Percentiles rank a stretch among this genome's conserved stretches.
Evolutionary conservation across 2,329 filamentous ascomycete genomes (phyloP).

Genomic region (Neophaeococcomyces aloes): DNA sequence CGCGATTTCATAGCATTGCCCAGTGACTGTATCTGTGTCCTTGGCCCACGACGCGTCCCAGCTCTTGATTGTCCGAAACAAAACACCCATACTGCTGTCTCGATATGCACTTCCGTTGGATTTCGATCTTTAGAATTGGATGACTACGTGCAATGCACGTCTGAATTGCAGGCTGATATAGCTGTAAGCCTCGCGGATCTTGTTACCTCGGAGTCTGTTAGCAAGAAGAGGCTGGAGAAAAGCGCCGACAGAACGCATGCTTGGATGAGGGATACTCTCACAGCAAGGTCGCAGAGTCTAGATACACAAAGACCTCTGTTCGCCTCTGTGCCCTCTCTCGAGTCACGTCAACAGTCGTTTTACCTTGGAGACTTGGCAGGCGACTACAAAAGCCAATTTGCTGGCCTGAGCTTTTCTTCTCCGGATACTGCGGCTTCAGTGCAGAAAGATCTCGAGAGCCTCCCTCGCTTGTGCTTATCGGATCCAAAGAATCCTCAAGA

Average conservation of each 20-base stretch:
- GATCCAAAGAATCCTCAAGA: slow-evolving; percentile 61
- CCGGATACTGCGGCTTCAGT: slow-evolving; percentile 58
- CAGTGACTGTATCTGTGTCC: slow-evolving; percentile 53
- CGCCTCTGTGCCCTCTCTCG: slow-evolving; percentile 61
- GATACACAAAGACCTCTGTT: slow-evolving; percentile 43
- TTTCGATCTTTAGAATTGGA: slow-evolving; percentile 60
- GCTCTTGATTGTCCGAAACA: slow-evolving; percentile 58
- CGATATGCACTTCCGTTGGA: slow-evolving; percentile 76
- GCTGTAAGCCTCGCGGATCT: slow-evolving; percentile 67
- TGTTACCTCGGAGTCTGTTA: slow-evolving; percentile 49
- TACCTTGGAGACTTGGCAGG: slow-evolving; percentile 68
- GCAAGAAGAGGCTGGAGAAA: slow-evolving; percentile 63
- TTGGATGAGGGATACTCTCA: slow-evolving; percentile 63
- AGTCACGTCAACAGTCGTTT: slow-evolving; percentile 62
- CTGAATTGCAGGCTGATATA: slow-evolving; percentile 66
- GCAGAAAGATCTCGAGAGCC: slow-evolving; percentile 45
- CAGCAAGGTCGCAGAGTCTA: slow-evolving; percentile 3
- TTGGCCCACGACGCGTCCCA: slow-evolving; percentile 68
- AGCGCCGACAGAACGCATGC: slow-evolving; percentile 79
- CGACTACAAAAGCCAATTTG: slow-evolving; percentile 46
- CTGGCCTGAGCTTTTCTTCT: slow-evolving; percentile 70
- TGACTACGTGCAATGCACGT: slow-evolving; percentile 57
- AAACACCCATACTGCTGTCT: slow-evolving; percentile 61
- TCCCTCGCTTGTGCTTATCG: slow-evolving; percentile 68
- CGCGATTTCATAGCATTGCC: slow-evolving; percentile 68